Percentiles rank a stretch among this genome's conserved stretches.
phyloP scores from a whole-genome alignment of 2,329 filamentous ascomycete species.

The Hypoxylon sp. region DNA sequence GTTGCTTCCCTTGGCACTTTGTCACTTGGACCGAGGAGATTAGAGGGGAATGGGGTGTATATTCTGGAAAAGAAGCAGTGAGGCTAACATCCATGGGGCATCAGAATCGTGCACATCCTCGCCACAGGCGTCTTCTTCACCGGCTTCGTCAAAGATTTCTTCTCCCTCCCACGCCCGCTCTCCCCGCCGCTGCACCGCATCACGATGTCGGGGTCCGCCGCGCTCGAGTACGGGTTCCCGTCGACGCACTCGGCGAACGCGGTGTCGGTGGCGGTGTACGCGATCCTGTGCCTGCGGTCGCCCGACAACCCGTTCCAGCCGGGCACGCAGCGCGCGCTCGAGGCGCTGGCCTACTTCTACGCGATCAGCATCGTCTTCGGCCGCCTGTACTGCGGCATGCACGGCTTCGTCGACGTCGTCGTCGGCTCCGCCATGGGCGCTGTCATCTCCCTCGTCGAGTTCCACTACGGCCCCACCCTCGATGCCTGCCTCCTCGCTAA shows the following conservation, averaged over 20 bases:
- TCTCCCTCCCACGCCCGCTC: constrained; percentile 90
- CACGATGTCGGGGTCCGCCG: constrained; percentile 96
- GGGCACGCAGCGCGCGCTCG: constrained; percentile 72
- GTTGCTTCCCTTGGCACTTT: constrained; percentile 41
- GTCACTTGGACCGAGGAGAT: not conserved
- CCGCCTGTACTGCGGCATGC: constrained; percentile 97
- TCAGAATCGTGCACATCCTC: constrained; percentile 80
- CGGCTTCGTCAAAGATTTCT: constrained; percentile 93
- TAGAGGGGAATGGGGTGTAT: not conserved
- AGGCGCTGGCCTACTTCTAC: constrained; percentile 84
- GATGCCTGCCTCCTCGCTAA: constrained; percentile 79
- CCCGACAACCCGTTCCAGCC: constrained; percentile 74
- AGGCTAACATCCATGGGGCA: constrained; percentile 27
- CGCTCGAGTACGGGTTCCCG: constrained; percentile 96
- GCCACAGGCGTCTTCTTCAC: constrained; percentile 87
- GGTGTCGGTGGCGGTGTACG: constrained; percentile 91
- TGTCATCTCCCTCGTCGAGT: constrained; percentile 71
- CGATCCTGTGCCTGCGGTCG: constrained; percentile 77
- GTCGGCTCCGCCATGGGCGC: constrained; percentile 84
- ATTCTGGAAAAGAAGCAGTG: constrained; percentile 3
- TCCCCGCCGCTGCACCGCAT: constrained; percentile 94
- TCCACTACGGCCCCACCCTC: constrained; percentile 72
- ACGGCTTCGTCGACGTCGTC: constrained; percentile 93
- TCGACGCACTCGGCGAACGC: constrained; percentile 98
- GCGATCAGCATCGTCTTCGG: constrained; percentile 91